Evolutionary conservation across 495 filamentous ascomycete species (phyloP), one percentile per base, ranked within the genome.

Genomic region (Amphirosellinia nigrospora): DNA sequence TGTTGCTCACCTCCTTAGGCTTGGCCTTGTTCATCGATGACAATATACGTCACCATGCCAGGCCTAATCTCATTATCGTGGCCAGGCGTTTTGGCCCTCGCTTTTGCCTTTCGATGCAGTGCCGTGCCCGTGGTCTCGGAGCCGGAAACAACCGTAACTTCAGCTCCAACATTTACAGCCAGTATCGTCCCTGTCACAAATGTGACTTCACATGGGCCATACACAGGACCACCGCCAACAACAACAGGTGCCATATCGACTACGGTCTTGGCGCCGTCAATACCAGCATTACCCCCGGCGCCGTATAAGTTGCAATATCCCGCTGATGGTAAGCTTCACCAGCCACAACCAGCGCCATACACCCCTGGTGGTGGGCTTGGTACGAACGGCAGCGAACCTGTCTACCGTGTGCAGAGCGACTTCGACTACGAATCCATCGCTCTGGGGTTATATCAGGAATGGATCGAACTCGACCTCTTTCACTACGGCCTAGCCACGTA

Each of bases 401-500:
- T 93, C 1, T 96, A 96, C 78, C 86, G 87, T 19, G 83, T 89
- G 0, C 78, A 89, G 53, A 89, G 88, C 64, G 92, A 94, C 70
- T 94, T 92, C 72, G 92, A 93, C 73, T 94, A 88, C 75, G 80
- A 93, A 69, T 93, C 91, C 0, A 80, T 94, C 68, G 83, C 85
- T 7, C 85, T 95, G 9, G 91, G 84, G 7, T 81, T 94, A 2
- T 93, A 94, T 73, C 90, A 94, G 70, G 94, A 97, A 81, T 97
- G 86, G 84, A 94, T 96, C 71, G 94, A 97, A 78, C 83, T 96
- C 0, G 94, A 96, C 75, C 85, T 94, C 19, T 97, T 97, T 87
- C 90, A 93, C 74, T 87, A 93, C 76, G 93, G 90, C 21, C 84
- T 97, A 21, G 86, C 85, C 1, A 86, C 84, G 0, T 97, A 95